phyloP scores from a whole-genome alignment of 805 yeast species.

The Nakazawaea sp. region DNA sequence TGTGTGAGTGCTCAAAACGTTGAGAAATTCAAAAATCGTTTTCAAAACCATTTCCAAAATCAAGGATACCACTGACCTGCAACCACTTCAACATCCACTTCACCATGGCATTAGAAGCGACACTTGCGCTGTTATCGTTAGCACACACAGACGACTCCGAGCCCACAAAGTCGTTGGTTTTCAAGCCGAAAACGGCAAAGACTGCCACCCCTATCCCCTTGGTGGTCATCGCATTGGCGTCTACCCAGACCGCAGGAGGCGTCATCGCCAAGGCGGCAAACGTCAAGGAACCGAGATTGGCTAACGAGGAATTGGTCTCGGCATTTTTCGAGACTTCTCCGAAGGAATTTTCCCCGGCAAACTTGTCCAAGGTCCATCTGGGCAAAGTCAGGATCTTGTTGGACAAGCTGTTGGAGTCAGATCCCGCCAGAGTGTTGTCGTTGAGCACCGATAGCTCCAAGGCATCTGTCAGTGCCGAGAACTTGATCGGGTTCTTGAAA shows the following conservation, averaged over 20 bases:
- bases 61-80: no score
- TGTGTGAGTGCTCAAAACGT: no score
- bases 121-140: slow-evolving; percentile 60
- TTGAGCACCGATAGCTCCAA: slow-evolving; percentile 47
- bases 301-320: slow-evolving; percentile 70
- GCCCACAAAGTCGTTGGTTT: slow-evolving; percentile 69
- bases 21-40: no score
- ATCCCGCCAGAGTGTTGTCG: slow-evolving; percentile 27
- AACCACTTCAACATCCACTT: no score
- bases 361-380: slow-evolving; percentile 38
- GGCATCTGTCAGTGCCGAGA: slow-evolving; percentile 40
- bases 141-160: slow-evolving; percentile 47
- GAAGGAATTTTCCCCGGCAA: slow-evolving; percentile 57
- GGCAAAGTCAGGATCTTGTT: slow-evolving; percentile 55
- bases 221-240: slow-evolving; percentile 66
- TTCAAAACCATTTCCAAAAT: no score
- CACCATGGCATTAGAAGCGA: slow-evolving; percentile 61
- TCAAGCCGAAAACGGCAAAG: slow-evolving; percentile 89
- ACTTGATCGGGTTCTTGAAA: slow-evolving; percentile 37
- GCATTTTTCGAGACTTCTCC: slow-evolving; percentile 53
- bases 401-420: slow-evolving; percentile 43
- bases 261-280: slow-evolving; percentile 59
- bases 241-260: slow-evolving; percentile 64
- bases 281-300: slow-evolving; percentile 83
- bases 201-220: slow-evolving; percentile 73